Evolutionary conservation across 306 rosid genomes (phyloP).

Genomic region (Acacia crassicarpa): DNA sequence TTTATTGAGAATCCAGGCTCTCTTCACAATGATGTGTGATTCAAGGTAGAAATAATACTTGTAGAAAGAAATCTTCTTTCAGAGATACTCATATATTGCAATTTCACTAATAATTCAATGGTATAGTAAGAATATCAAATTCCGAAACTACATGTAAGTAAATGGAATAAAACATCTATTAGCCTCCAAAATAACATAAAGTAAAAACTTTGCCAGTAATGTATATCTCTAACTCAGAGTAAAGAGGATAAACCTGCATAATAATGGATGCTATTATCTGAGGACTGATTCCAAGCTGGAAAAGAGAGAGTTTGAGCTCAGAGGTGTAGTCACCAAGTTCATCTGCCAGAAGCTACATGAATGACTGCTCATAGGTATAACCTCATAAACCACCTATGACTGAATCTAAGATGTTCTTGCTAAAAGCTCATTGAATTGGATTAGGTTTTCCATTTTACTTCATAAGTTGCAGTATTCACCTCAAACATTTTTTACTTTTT

Average conservation of each 20-base stretch:
- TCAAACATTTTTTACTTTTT: neutral
- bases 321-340: constrained; percentile 86
- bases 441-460: constrained; percentile 13
- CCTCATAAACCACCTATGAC: constrained; percentile 29
- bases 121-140: neutral
- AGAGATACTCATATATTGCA: neutral
- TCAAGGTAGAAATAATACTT: neutral
- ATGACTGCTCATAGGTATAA: constrained; percentile 36
- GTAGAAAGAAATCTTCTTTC: constrained; percentile 11
- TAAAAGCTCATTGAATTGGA: neutral
- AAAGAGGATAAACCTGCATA: constrained; percentile 76
- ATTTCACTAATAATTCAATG: neutral
- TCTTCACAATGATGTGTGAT: constrained; percentile 20
- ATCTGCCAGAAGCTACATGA: constrained; percentile 71
- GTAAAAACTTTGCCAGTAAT: constrained; percentile 3
- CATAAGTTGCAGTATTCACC: constrained; percentile 16
- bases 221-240: constrained; percentile 1
- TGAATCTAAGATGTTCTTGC: constrained; percentile 4
- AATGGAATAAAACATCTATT: constrained; percentile 17
- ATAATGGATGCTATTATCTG: constrained; percentile 92
- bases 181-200: constrained; percentile 27
- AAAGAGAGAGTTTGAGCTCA: constrained; percentile 90
- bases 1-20: neutral
- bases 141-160: constrained; percentile 6
- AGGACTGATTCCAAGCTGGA: constrained; percentile 99